phyloP scores from a whole-genome alignment of 108 stramenopile genomes.

The Aurantiochytrium sp. region DNA sequence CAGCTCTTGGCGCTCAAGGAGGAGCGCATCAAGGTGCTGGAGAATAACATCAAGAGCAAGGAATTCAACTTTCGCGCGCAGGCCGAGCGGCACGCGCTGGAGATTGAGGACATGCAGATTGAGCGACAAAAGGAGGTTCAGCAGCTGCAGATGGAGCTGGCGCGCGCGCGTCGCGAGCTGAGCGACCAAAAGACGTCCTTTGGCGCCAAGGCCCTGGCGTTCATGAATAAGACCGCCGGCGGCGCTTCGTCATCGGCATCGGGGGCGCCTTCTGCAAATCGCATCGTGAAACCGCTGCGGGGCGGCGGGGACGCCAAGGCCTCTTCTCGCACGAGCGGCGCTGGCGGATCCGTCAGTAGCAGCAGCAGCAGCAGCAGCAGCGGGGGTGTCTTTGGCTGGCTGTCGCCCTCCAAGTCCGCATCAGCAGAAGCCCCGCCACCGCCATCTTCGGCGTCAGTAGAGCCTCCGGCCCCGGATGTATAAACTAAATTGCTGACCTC shows the following conservation, averaged over 20 bases:
- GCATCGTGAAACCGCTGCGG: neutral
- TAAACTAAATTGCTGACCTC: no score
- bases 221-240: neutral
- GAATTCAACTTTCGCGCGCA: constrained; percentile 29
- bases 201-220: neutral
- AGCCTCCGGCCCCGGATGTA: no score
- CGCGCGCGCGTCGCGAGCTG: neutral
- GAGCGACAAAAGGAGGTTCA: constrained; percentile 12
- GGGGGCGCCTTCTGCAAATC: neutral
- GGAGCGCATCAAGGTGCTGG: constrained; percentile 41
- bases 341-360: no score
- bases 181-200: neutral
- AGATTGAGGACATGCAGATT: constrained; percentile 1
- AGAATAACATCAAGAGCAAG: constrained; percentile 28
- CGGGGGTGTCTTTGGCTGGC: no score
- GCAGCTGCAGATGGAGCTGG: constrained; percentile 17
- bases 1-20: constrained; percentile 39
- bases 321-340: no score
- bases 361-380: no score
- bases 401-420: no score
- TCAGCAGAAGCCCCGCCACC: no score
- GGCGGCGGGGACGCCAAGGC: neutral
- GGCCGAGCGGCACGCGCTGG: neutral
- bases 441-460: no score
- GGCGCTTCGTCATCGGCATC: no score